Evolutionary conservation across 306 rosid genomes (phyloP).

Genomic region (Sicyos edulis): DNA sequence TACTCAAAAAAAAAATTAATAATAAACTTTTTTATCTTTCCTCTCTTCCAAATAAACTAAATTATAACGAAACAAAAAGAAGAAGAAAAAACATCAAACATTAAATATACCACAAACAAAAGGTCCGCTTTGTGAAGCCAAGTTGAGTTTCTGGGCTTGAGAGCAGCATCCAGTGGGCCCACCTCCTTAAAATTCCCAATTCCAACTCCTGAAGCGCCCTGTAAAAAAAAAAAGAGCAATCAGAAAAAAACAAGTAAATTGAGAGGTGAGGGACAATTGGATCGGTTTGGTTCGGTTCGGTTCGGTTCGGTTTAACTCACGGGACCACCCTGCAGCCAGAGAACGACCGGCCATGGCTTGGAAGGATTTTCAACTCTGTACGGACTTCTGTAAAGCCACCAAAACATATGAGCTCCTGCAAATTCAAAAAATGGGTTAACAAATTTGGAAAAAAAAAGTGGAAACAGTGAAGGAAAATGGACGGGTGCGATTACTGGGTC

Average conservation of each 20-base stretch:
- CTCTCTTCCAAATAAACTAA: no score
- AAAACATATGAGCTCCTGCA: constrained; percentile 94
- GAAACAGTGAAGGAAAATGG: neutral
- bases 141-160: constrained; percentile 24
- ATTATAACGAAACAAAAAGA: no score
- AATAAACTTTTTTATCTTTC: no score
- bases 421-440: neutral
- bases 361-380: constrained; percentile 69
- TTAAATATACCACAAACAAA: constrained; percentile 17
- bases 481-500: constrained; percentile 59
- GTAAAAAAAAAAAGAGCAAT: neutral
- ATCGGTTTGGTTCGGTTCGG: neutral
- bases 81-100: no score
- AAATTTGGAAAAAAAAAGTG: neutral
- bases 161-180: constrained; percentile 18
- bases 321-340: constrained; percentile 99
- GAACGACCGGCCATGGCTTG: constrained; percentile 91
- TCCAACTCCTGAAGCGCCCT: constrained; percentile 27
- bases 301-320: constrained; percentile 33
- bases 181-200: constrained; percentile 25
- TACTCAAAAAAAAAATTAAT: no score
- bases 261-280: no score
- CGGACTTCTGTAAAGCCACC: constrained; percentile 94
- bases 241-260: neutral
- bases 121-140: constrained; percentile 23